These are phyloP conservation scores for Apiospora malaysiana DNA, from an alignment of 2,329 filamentous ascomycete species.

Conservation along the genomic window DNA sequence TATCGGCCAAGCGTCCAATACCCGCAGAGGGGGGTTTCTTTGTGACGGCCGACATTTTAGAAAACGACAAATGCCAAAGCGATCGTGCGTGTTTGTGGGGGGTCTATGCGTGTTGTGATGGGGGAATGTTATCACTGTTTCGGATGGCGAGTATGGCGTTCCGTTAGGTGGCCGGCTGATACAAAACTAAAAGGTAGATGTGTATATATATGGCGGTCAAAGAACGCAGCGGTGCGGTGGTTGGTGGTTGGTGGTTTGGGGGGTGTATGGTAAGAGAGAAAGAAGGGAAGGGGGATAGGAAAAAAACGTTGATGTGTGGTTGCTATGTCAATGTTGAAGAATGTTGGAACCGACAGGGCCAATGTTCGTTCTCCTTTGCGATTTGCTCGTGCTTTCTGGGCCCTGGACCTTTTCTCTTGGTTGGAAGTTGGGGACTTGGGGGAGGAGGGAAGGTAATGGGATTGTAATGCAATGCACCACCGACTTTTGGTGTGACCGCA, in stretches of 20 bases:
- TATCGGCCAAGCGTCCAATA: conserved; percentile 50
- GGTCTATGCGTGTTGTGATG: conserved; percentile 7
- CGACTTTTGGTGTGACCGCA: conserved; percentile 17
- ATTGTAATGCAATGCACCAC: conserved; percentile 18
- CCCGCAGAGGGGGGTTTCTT: conserved; percentile 59
- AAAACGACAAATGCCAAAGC: conserved; percentile 2
- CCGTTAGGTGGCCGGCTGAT: conserved; percentile 5
- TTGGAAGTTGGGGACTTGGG: background rate
- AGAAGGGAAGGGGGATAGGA: background rate
- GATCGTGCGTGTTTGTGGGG: conserved; percentile 7
- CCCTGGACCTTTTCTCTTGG: background rate
- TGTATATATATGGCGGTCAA: conserved; percentile 17
- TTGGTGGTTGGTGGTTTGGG: background rate
- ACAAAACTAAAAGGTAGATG: conserved; percentile 17
- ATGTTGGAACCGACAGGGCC: conserved; percentile 9
- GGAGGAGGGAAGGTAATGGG: conserved; percentile 12
- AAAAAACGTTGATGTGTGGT: conserved; percentile 13
- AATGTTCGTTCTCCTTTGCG: conserved; percentile 18
- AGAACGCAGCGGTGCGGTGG: background rate
- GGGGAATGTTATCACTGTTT: background rate
- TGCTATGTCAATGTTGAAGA: conserved; percentile 20
- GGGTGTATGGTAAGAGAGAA: background rate
- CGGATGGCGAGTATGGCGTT: background rate
- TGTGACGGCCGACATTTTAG: conserved; percentile 55
- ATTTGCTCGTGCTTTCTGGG: conserved; percentile 12